These are phyloP conservation scores for Yamadazyma blattariae DNA, from an alignment of 1,139 yeast species.

Conservation along the genomic window DNA sequence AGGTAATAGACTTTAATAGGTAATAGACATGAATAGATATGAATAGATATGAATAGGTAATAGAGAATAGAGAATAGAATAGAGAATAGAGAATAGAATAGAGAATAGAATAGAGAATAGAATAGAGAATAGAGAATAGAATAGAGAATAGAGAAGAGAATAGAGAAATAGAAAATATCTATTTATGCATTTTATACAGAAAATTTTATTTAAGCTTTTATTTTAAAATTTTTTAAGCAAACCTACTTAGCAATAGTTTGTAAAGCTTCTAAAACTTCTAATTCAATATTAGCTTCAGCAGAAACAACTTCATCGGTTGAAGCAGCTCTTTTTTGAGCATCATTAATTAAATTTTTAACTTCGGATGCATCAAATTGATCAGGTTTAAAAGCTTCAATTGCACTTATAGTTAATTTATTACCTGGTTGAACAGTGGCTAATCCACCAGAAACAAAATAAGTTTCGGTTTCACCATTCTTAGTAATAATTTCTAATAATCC, in stretches of 20 bases:
- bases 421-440: conserved; percentile 97
- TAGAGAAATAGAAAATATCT: no score
- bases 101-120: no score
- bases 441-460: conserved; percentile 94
- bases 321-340: conserved; percentile 89
- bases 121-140: no score
- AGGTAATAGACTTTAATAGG: no score
- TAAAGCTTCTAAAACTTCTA: conserved; percentile 95
- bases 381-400: conserved; percentile 93
- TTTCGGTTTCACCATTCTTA: conserved; percentile 68
- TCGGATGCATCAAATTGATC: conserved; percentile 83
- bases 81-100: no score
- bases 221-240: no score
- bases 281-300: conserved; percentile 93
- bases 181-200: no score
- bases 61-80: no score
- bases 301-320: conserved; percentile 86
- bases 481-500: conserved; percentile 93
- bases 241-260: conserved; percentile 79
- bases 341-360: conserved; percentile 79
- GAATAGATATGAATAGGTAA: no score
- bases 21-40: no score
- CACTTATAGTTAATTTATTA: conserved; percentile 84
- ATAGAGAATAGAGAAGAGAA: no score
- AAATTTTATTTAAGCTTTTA: no score